These are phyloP conservation scores for Ciborinia camelliae DNA, from an alignment of 2,329 filamentous ascomycete species.

Conservation along the genomic window DNA sequence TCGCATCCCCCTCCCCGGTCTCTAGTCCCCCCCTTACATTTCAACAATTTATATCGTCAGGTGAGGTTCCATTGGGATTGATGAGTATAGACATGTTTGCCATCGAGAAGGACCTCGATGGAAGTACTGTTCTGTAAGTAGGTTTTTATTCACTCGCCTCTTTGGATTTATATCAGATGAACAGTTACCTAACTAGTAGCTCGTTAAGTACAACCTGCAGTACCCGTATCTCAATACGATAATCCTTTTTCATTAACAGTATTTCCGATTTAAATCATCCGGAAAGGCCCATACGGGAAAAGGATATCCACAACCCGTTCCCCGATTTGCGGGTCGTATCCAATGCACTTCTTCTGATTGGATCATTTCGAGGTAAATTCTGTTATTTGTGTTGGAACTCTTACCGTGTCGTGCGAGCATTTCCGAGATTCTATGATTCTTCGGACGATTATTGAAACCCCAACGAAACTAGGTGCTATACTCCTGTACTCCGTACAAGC, in stretches of 20 bases:
- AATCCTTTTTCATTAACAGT: background rate
- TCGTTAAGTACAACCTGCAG: no score
- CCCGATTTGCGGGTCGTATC: background rate
- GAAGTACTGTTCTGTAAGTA: no score
- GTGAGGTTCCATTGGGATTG: no score
- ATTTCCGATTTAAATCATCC: background rate
- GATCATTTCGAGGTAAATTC: background rate
- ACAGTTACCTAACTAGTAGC: no score
- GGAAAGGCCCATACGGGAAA: background rate
- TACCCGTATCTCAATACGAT: background rate
- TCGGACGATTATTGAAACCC: conserved; percentile 28
- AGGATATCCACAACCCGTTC: background rate
- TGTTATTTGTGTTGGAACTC: background rate
- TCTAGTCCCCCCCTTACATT: no score
- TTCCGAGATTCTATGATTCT: conserved; percentile 9
- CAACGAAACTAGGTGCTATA: conserved; percentile 33
- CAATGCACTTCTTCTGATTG: background rate
- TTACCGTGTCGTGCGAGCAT: background rate
- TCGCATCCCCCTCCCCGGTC: no score
- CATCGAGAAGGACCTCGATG: no score
- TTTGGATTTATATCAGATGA: no score
- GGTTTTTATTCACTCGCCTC: no score
- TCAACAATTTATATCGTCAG: no score
- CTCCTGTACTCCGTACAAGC: no score
- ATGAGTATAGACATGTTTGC: no score